These are phyloP conservation scores for Xylaria sp. DNA, from an alignment of 2,329 filamentous ascomycete genomes.

Conservation along the genomic window DNA sequence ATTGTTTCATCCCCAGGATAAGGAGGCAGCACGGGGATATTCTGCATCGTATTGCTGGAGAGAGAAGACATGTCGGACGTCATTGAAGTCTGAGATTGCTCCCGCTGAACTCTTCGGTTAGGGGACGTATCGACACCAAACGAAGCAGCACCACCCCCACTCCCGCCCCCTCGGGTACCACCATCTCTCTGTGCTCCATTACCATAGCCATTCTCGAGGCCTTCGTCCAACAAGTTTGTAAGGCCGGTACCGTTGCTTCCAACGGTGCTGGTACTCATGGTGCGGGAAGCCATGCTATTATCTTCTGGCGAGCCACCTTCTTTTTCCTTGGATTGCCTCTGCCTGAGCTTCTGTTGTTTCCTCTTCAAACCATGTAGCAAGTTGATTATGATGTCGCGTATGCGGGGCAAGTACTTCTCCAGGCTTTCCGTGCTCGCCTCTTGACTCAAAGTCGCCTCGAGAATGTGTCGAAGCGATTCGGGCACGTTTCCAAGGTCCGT, in stretches of 20 bases:
- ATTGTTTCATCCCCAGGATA: slow-evolving; percentile 71
- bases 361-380: slow-evolving; percentile 94
- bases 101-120: slow-evolving; percentile 62
- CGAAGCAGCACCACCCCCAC: slow-evolving; percentile 34
- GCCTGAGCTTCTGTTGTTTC: slow-evolving; percentile 89
- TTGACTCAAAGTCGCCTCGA: slow-evolving; percentile 96
- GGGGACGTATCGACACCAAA: slow-evolving; percentile 56
- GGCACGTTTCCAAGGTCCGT: slow-evolving; percentile 94
- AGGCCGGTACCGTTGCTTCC: slow-evolving; percentile 68
- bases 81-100: slow-evolving; percentile 63
- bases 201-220: slow-evolving; percentile 65
- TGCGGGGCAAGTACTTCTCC: slow-evolving; percentile 91
- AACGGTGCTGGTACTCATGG: slow-evolving; percentile 69
- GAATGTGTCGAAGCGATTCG: slow-evolving; percentile 86
- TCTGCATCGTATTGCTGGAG: slow-evolving; percentile 81
- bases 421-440: slow-evolving; percentile 94
- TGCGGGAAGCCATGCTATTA: slow-evolving; percentile 57
- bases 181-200: slow-evolving; percentile 54
- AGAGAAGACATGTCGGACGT: slow-evolving; percentile 72
- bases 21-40: slow-evolving; percentile 77
- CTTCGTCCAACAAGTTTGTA: slow-evolving; percentile 69
- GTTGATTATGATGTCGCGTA: slow-evolving; percentile 98
- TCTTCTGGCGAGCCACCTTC: slow-evolving; percentile 56
- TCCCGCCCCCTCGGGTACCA: slow-evolving; percentile 33
- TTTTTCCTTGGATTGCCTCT: slow-evolving; percentile 70